Evolutionary conservation across 768 basidiomycete genomes (phyloP).

Genomic region (Boletus bicolor): DNA sequence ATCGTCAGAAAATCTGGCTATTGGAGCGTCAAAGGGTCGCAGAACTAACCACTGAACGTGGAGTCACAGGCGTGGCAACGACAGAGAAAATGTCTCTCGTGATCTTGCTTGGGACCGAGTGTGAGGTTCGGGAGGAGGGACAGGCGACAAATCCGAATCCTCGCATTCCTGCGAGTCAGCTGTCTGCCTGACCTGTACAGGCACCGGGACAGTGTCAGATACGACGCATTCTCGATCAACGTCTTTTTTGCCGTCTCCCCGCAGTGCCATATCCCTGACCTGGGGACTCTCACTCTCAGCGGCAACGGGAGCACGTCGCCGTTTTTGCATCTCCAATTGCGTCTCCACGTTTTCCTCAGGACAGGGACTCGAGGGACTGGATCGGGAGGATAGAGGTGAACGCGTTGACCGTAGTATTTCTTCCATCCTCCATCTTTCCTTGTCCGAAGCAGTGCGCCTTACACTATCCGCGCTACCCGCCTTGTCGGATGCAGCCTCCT

Average conservation of each 20-base stretch:
- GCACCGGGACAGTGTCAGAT: not conserved
- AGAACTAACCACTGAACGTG: not conserved
- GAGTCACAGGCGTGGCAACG: constrained; percentile 3
- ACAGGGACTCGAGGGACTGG: not conserved
- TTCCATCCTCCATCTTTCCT: constrained; percentile 26
- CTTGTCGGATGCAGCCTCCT: not conserved
- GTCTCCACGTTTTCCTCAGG: not conserved
- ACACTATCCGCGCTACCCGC: not conserved
- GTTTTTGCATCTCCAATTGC: constrained; percentile 1
- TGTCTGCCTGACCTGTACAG: not conserved
- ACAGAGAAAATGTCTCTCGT: not conserved
- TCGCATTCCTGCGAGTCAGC: not conserved
- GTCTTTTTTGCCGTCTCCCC: not conserved
- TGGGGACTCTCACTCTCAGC: not conserved
- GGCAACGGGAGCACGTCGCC: not conserved
- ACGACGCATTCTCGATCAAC: not conserved
- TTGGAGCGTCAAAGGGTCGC: not conserved
- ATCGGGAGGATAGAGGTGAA: constrained; percentile 1
- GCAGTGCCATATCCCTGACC: not conserved
- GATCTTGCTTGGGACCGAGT: not conserved
- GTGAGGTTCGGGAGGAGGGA: not conserved
- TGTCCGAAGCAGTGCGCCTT: constrained; percentile 19
- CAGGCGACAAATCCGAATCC: not conserved
- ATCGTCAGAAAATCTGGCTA: not conserved
- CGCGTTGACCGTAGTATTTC: constrained; percentile 20